Evolutionary conservation across 2,329 filamentous ascomycete genomes (phyloP), one percentile per base, ranked within the genome.

Genomic region (Colletotrichum eremochloae): DNA sequence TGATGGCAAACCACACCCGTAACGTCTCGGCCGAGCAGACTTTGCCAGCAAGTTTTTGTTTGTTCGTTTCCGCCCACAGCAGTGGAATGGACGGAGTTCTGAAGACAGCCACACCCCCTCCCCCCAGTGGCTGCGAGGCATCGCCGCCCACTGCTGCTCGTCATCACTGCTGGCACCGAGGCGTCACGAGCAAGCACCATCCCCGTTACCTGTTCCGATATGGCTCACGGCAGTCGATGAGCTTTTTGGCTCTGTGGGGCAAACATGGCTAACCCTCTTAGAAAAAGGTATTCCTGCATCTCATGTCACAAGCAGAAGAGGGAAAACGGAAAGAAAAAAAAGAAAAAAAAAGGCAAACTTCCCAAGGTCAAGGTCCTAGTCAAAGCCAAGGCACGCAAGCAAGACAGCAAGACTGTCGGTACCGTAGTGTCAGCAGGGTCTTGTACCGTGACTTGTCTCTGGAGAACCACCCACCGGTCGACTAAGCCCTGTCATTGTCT

Each of bases 401-500:
- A 48, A 50, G 68, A 57, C 48, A 38, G 57, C 42, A 36, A 67
- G 44, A 63, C 42, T 52, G 44, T 55, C 55, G 64, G 68, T 68
- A 60, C 64, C 33, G 44, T 46, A n/a, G 64, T 57, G 65, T 60
- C 65, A 68, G 58, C 52, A 63, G 44, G 58, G 18, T 68, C 69
- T 68, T 71, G 69, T 71, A 71, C 69, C 46, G 67, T 53, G 64
- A 72, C 66, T 64, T 72, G 29, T 44, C 55, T 65, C 55, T 56
- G 38, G 46, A 55, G 38, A 70, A 70, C 24, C 52, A 72, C 53
- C 60, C 58, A 72, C 67, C 46, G 55, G 66, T 61, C 67, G 61
- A 69, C 70, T 72, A 72, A 72, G 70, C 70, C 70, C 70, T 72
- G 70, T 72, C 67, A 65, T 50, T 69, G 70, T 72, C 70, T 72